A percentile compares a stretch with the other conserved stretches of the same genome.
Evolutionary conservation across 768 basidiomycete genomes (phyloP).

Genomic region (Boletus vinaceobasis): DNA sequence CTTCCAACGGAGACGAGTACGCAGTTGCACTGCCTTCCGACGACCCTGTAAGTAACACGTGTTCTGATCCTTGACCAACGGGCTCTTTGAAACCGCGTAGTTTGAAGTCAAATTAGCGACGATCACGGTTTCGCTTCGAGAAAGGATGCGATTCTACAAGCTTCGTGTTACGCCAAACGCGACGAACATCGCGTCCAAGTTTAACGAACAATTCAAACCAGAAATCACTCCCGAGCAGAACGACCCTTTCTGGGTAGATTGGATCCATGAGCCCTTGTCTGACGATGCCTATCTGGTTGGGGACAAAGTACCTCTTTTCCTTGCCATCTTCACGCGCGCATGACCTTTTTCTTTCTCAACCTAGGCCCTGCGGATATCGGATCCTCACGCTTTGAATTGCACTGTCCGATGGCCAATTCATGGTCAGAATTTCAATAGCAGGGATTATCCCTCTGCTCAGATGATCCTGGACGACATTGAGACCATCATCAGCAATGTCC

Average conservation of each 20-base stretch:
- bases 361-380: constrained; percentile 67
- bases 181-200: constrained; percentile 65
- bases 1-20: constrained; percentile 48
- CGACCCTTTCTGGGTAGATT: constrained; percentile 80
- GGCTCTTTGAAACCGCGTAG: constrained; percentile 34
- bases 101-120: constrained; percentile 75
- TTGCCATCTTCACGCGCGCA: neutral
- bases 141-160: constrained; percentile 85
- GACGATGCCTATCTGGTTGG: constrained; percentile 55
- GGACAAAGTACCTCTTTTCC: constrained; percentile 49
- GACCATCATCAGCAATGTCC: constrained; percentile 55
- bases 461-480: constrained; percentile 76
- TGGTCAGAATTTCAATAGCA: constrained; percentile 77
- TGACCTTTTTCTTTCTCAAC: constrained; percentile 9
- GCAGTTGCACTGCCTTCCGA: constrained; percentile 45
- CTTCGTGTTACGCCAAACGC: constrained; percentile 71
- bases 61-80: neutral
- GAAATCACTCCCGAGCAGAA: constrained; percentile 84
- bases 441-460: constrained; percentile 71
- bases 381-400: constrained; percentile 68
- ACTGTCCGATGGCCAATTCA: constrained; percentile 79
- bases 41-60: constrained; percentile 52
- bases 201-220: constrained; percentile 80
- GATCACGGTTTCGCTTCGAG: constrained; percentile 68
- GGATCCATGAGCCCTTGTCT: constrained; percentile 61